Evolutionary conservation across 106 monocot species (phyloP).

Genomic region (Allium sativum): DNA sequence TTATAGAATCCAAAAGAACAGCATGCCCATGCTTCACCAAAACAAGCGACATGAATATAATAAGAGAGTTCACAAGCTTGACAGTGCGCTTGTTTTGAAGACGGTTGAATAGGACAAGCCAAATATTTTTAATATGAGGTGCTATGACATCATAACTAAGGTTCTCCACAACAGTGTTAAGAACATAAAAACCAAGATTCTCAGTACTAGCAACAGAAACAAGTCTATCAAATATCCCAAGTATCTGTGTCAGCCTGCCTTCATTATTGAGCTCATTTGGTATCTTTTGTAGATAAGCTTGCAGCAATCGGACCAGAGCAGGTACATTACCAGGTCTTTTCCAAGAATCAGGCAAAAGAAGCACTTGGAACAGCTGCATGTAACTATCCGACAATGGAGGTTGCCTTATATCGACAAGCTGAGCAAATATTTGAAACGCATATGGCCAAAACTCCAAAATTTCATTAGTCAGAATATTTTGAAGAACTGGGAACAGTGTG

Average conservation of each 20-base stretch:
- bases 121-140: constrained; percentile 53
- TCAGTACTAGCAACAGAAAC: constrained; percentile 39
- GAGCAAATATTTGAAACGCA: constrained; percentile 92
- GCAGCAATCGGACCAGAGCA: constrained; percentile 63
- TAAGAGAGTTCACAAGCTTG: constrained; percentile 67
- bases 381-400: constrained; percentile 77
- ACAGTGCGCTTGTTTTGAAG: constrained; percentile 44
- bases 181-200: constrained; percentile 74
- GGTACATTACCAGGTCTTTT: constrained; percentile 66
- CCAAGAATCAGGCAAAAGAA: constrained; percentile 70
- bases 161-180: constrained; percentile 92
- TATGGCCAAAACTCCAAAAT: constrained; percentile 96
- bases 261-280: constrained; percentile 72
- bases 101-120: constrained; percentile 54
- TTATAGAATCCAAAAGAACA: constrained; percentile 68
- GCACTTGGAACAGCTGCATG: constrained; percentile 73
- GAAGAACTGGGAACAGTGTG: constrained; percentile 76
- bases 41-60: constrained; percentile 90
- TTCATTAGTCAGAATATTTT: constrained; percentile 70
- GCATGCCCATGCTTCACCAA: constrained; percentile 70
- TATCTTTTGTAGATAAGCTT: constrained; percentile 76
- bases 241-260: constrained; percentile 58
- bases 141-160: constrained; percentile 54
- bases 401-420: constrained; percentile 59
- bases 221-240: constrained; percentile 63